Evolutionary conservation across 1,284 basidiomycete genomes (phyloP), one percentile per base, ranked within the genome.

Genomic region (Ceratobasidium sp.): DNA sequence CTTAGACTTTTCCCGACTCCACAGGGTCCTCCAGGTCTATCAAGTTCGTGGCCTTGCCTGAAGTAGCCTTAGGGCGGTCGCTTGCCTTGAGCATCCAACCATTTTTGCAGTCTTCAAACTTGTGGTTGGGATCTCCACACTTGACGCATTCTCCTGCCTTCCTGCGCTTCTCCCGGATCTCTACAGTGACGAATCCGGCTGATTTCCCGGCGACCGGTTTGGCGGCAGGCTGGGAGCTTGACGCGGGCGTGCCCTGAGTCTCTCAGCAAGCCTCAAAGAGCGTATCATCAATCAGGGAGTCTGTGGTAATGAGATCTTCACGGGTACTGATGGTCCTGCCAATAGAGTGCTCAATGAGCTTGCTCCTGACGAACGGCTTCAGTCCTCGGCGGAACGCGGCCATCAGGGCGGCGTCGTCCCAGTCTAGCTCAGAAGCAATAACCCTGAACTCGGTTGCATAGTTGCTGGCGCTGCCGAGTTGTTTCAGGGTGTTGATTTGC

Each of bases 311-410:
- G 3, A 69, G 26, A n/a, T 69, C 49, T 4, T 69, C 10, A 5
- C 51, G 26, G 3, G 44, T 28, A n/a, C 18, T 49, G 42, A 51
- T 42, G 13, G 18, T 53, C 23, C 28, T 20, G 42, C 28, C 44
- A 44, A 69, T 44, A 26, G 67, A 3, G n/a, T 33, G 28, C 28
- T 69, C 46, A 53, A 69, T 69, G 28, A 69, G 67, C 46, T 53
- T 69, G 44, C 15, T 23, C 15, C 42, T 7, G 49, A 69, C 46
- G 26, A 49, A 33, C 3, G 20, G 42, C 46, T 69, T 69, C 20
- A 53, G 46, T 3, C 67, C n/a, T 4, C 26, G 58, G 3, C 26
- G 5, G 58, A 60, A 60, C 15, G 58, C 26, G 3, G 58, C 58
- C 58, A 60, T 60, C 10, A 60, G 58, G 26, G 58, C 26, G 26